Base-by-base conservation (phyloP, 2,329 filamentous ascomycete species). In the Gyromitra esculenta region DNA sequence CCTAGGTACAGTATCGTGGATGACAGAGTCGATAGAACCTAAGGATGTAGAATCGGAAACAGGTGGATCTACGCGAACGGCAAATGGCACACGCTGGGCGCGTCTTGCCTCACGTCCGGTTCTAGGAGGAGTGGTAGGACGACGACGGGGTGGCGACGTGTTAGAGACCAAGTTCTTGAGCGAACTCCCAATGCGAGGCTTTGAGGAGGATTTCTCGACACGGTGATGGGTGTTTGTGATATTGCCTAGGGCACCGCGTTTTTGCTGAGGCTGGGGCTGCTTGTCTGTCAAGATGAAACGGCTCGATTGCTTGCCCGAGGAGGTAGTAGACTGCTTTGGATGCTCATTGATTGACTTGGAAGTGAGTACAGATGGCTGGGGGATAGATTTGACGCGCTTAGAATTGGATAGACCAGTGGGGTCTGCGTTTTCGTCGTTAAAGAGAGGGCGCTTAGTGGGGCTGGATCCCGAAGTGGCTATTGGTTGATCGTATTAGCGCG, bases 381-480 rank as follows among this genome's bases (percentile, higher is more conserved):
- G 39, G 75, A 83, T 81, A 65, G 85, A 86, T 83, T 90, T 91
- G 68, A 87, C 85, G 76, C 89, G 86, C 84, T 91, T 91, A 72
- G 87, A 80, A 6, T 81, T 81, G 62, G 81, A 84, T 81, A 87
- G 88, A 78, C 86, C 79, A 66, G 83, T 78, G 4, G 89, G 89
- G 82, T 90, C 88, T 80, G 90, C 84, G 81, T 91, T 91, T 84
- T 91, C 89, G 64, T 80, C 70, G 57, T 69, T 78, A 45, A 75
- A 63, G 59, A 78, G 68, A 25, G 76, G 70, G 35, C 77, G 78
- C 52, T 77, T 77, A 41, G 78, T 71, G 75, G 76, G 65, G 64
- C 72, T 72, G 31, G 62, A 76, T 54, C 69, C 62, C 1, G 67
- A 63, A 41, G 57, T 75, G 62, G 76, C 63, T 78, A 25, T 50